Base-by-base conservation (phyloP, 345 rosid species). In the Eucalyptus marginata region DNA sequence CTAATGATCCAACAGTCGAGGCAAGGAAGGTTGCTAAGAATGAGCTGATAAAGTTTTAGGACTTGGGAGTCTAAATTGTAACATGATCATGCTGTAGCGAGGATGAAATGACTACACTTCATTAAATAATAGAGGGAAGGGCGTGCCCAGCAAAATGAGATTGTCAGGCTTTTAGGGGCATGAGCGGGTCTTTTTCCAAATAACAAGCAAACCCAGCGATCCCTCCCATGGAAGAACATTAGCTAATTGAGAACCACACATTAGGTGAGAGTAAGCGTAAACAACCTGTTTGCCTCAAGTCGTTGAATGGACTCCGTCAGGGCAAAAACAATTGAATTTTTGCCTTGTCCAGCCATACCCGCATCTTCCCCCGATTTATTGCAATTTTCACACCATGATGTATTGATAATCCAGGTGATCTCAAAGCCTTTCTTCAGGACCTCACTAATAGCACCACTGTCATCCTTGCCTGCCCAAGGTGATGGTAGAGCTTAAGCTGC, bases 341-440 rank as follows among this genome's bases (percentile, higher is more conserved):
- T 3, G 15, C n/a, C 10, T 22, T 2, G 5, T 40, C 47, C 15
- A 6, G 49, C 3, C 2, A 7, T 20, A 18, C 17, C 49, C 47
- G 9, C 86, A 43, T 40, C 16, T 81, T 7, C 49, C 29, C 25
- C 29, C 0, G 1, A 33, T 20, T 3, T 16, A 5, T 3, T 86
- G 36, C 2, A 86, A 2, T 4, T 86, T 47, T 49, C 14, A 2
- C 43, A 50, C 2, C 0, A 0, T 2, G 22, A 86, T 4, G 62
- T 4, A 14, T 86, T 0, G 6, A 7, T 1, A 8, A 17, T 66
- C 51, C 10, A 83, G 8, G 49, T 22, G n/a, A 83, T 43, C 87
- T 50, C 87, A 1, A 86, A 86, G 6, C 87, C 36, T 47, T n/a
- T 1, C 10, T 27, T 49, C 15, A 86, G 13, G 51, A 51, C 5